phyloP scores from a whole-genome alignment of 768 basidiomycete genomes.

The Suillus subaureus region DNA sequence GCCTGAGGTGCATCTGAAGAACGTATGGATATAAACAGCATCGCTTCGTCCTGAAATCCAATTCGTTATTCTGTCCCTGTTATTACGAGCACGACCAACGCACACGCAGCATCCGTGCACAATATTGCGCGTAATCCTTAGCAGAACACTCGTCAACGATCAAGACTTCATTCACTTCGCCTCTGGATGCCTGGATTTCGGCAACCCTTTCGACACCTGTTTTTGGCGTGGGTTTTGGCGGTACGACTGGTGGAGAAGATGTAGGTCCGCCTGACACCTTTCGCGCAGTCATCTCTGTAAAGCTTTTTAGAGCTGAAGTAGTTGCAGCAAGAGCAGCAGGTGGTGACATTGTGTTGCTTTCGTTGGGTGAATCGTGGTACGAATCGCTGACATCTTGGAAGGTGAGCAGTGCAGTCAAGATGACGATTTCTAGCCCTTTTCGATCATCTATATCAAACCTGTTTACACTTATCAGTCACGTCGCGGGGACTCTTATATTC shows the following conservation, averaged over 20 bases:
- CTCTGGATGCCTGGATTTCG: slow-evolving; percentile 66
- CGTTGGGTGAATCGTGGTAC: slow-evolving; percentile 43
- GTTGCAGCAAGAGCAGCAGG: neutral
- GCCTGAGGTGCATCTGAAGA: slow-evolving; percentile 66
- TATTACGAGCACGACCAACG: neutral
- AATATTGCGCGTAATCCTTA: slow-evolving; percentile 71
- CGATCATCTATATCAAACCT: slow-evolving; percentile 86
- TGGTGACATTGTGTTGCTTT: slow-evolving; percentile 10
- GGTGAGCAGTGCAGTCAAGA: slow-evolving; percentile 74
- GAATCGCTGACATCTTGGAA: slow-evolving; percentile 72
- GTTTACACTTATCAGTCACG: neutral
- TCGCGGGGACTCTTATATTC: neutral
- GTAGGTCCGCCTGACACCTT: slow-evolving; percentile 13
- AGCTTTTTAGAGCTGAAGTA: slow-evolving; percentile 3
- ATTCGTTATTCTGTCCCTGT: neutral
- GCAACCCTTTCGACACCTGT: slow-evolving; percentile 70
- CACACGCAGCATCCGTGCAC: slow-evolving; percentile 63
- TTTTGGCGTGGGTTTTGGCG: slow-evolving; percentile 65
- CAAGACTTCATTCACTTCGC: slow-evolving; percentile 75
- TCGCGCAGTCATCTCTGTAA: slow-evolving; percentile 16
- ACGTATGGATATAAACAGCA: slow-evolving; percentile 77
- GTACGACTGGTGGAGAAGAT: slow-evolving; percentile 41
- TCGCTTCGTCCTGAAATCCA: slow-evolving; percentile 64
- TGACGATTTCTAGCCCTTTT: slow-evolving; percentile 83
- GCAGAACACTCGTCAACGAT: slow-evolving; percentile 66